These are phyloP conservation scores for Leccinum sublutescens DNA, from an alignment of 768 basidiomycete genomes.

Conservation along the genomic window DNA sequence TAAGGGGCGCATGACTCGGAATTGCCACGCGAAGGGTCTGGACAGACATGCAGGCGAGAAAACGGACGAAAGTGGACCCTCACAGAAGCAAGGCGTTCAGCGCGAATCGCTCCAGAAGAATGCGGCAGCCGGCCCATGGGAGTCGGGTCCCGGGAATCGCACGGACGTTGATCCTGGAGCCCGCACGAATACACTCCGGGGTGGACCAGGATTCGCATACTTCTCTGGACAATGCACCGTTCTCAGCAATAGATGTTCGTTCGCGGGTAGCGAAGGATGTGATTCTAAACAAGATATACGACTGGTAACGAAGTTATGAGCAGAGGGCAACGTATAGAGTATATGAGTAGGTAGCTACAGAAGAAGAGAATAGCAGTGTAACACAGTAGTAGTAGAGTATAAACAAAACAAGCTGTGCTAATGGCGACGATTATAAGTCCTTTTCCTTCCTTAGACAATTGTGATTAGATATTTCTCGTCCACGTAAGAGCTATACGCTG, in stretches of 20 bases:
- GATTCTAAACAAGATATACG: neutral
- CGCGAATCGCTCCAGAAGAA: slow-evolving; percentile 5
- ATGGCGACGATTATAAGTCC: slow-evolving; percentile 12
- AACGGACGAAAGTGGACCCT: neutral
- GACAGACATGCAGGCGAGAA: neutral
- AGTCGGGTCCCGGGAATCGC: slow-evolving; percentile 3
- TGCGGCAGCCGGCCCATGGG: neutral
- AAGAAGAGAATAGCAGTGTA: slow-evolving; percentile 3
- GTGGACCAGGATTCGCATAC: slow-evolving; percentile 4
- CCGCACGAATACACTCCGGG: neutral
- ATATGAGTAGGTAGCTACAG: slow-evolving; percentile 17
- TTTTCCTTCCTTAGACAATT: slow-evolving; percentile 18
- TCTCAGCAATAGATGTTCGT: neutral
- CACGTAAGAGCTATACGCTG: neutral
- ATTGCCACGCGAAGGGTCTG: neutral
- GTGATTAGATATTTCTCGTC: slow-evolving; percentile 19
- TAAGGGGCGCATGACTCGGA: neutral
- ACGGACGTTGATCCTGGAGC: slow-evolving; percentile 3
- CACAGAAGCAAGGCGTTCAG: slow-evolving; percentile 2
- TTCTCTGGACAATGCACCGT: neutral
- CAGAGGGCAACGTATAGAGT: slow-evolving; percentile 7
- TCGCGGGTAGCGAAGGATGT: neutral
- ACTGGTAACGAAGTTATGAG: slow-evolving; percentile 5
- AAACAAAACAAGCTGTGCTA: slow-evolving; percentile 7
- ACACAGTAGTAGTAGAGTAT: neutral